Evolutionary conservation across 768 basidiomycete species (phyloP).

Genomic region (Tricholoma sp.): DNA sequence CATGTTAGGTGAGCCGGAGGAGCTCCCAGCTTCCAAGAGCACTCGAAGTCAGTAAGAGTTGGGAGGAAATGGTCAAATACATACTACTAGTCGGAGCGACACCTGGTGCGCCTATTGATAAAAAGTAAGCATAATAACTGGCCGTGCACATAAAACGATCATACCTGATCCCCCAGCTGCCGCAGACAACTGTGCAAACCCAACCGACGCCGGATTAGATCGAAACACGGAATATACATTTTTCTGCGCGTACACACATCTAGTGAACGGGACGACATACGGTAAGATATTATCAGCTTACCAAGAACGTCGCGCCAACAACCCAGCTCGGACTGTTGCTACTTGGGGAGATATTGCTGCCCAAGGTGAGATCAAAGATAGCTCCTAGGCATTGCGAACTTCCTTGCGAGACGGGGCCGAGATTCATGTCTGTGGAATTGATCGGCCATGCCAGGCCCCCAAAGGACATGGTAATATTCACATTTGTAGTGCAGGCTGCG

Average conservation of each 20-base stretch:
- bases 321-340: conserved; percentile 50
- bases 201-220: conserved; percentile 40
- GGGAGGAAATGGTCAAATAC: not conserved
- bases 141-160: not conserved
- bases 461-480: conserved; percentile 67
- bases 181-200: conserved; percentile 45
- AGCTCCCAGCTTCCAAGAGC: not conserved
- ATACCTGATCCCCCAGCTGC: conserved; percentile 35
- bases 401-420: conserved; percentile 43
- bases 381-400: conserved; percentile 51
- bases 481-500: conserved; percentile 61
- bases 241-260: conserved; percentile 28
- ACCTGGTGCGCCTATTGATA: conserved; percentile 9
- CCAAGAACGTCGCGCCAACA: conserved; percentile 71
- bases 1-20: not conserved
- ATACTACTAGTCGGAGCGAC: not conserved
- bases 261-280: not conserved
- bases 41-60: not conserved
- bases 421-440: conserved; percentile 69
- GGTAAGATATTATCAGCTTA: conserved; percentile 23
- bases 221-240: conserved; percentile 51
- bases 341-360: conserved; percentile 37
- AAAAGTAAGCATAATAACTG: not conserved
- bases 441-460: conserved; percentile 80
- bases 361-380: conserved; percentile 63